phyloP scores from a whole-genome alignment of 441 rosid species.

The Jatropha multifida region DNA sequence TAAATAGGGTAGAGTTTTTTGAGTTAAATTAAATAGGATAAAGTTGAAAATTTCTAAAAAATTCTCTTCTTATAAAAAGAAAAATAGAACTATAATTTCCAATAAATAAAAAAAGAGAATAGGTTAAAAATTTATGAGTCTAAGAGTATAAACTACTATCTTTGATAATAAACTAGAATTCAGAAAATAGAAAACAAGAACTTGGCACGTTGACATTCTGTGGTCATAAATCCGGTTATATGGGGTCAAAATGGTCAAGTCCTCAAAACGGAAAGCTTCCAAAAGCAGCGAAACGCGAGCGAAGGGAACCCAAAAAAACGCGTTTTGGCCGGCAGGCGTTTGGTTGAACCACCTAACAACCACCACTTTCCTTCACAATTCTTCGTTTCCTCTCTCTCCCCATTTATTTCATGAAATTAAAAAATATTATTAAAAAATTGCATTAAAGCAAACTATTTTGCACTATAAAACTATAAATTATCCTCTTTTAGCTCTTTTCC shows the following conservation, averaged over 20 bases:
- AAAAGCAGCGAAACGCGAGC: conserved; percentile 36
- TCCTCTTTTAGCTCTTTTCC: conserved; percentile 43
- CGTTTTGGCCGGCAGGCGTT: conserved; percentile 84
- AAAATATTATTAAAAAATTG: neutral
- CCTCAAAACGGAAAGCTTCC: conserved; percentile 18
- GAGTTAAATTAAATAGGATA: too few species aligned
- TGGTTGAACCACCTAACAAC: conserved; percentile 99
- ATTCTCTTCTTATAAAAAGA: too few species aligned
- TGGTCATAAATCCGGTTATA: neutral
- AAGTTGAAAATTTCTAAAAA: too few species aligned
- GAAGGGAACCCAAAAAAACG: conserved; percentile 35
- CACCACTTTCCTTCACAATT: conserved; percentile 62
- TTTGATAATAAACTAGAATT: too few species aligned
- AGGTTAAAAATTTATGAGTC: too few species aligned
- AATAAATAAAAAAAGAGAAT: too few species aligned
- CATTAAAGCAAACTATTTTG: conserved; percentile 25
- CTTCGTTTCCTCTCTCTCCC: conserved; percentile 29
- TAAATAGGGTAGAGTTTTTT: too few species aligned
- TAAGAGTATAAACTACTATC: too few species aligned
- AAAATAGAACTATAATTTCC: too few species aligned
- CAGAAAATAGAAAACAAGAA: neutral
- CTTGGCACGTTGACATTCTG: conserved; percentile 11
- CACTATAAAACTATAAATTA: conserved; percentile 74
- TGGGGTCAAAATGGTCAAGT: conserved; percentile 26
- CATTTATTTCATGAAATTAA: conserved; percentile 29